A percentile compares a stretch with the other conserved stretches of the same genome.
These are phyloP conservation scores for Sisymbrium irio DNA, from an alignment of 345 rosid genomes.

Conservation along the genomic window DNA sequence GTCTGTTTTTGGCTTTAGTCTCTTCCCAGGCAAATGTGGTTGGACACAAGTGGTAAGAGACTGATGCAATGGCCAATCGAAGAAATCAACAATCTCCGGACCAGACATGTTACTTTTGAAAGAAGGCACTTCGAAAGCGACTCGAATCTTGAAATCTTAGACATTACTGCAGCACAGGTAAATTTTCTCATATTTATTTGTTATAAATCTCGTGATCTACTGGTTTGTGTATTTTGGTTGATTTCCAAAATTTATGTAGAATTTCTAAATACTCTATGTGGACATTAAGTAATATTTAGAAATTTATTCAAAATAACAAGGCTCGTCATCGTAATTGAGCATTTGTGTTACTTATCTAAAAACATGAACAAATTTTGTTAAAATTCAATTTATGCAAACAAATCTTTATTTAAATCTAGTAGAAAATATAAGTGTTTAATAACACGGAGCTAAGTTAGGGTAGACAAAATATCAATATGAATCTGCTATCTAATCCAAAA, in stretches of 20 bases:
- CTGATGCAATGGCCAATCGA: conserved; percentile 67
- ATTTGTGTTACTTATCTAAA: background rate
- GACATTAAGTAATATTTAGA: background rate
- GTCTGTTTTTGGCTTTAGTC: background rate
- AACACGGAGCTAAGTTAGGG: too few relatives aligned
- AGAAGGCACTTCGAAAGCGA: conserved; percentile 32
- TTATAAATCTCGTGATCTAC: background rate
- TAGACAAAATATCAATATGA: too few relatives aligned
- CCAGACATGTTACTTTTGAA: conserved; percentile 31
- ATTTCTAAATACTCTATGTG: background rate
- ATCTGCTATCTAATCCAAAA: too few relatives aligned
- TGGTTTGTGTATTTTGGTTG: background rate
- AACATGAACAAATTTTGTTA: background rate
- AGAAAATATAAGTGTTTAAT: background rate
- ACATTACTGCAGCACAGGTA: conserved; percentile 40
- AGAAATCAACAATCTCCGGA: conserved; percentile 46
- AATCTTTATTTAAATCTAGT: background rate
- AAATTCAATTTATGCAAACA: background rate
- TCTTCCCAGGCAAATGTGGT: background rate
- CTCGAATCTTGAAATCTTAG: conserved; percentile 44
- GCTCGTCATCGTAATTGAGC: background rate
- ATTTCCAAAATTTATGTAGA: background rate
- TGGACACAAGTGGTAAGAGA: conserved; percentile 45
- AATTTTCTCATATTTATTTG: background rate
- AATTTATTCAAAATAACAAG: background rate